These are phyloP conservation scores for Gonapodya sp. DNA, from an alignment of 192 early-diverging fungal species.

Conservation along the genomic window DNA sequence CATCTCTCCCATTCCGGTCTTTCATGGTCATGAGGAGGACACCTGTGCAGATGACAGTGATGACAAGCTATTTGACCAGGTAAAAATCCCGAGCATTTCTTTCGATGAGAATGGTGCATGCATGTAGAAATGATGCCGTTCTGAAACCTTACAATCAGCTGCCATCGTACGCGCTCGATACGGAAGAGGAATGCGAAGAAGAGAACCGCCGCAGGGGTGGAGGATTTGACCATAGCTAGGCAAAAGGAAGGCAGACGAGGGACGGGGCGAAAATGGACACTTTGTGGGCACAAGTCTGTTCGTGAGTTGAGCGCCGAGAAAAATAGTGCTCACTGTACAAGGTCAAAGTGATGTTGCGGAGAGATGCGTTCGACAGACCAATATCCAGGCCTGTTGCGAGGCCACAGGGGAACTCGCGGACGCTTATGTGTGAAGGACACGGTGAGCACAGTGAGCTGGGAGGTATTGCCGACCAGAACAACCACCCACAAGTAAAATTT, in stretches of 20 bases:
- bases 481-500: not conserved
- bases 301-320: not conserved
- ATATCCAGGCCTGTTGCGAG: conserved; percentile 83
- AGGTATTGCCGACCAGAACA: not conserved
- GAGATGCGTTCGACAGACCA: conserved; percentile 75
- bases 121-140: conserved; percentile 46
- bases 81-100: no score
- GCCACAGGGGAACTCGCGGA: conserved; percentile 59
- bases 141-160: conserved; percentile 42
- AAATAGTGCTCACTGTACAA: conserved; percentile 61
- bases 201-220: conserved; percentile 64
- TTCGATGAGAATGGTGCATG: no score
- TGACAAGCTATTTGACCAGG: not conserved
- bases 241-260: not conserved
- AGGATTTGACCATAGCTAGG: conserved; percentile 67
- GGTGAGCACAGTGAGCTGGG: not conserved
- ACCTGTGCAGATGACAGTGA: conserved; percentile 46
- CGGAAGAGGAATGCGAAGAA: conserved; percentile 86
- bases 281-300: no score
- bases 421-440: not conserved
- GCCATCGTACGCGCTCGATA: conserved; percentile 66
- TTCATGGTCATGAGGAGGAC: conserved; percentile 79
- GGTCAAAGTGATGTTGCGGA: conserved; percentile 74
- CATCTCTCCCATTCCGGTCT: conserved; percentile 66
- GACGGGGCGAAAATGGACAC: no score